A percentile compares a stretch with the other conserved stretches of the same genome.
phyloP scores from a whole-genome alignment of 2,329 filamentous ascomycete species.

The Nannizziopsis arthrosporioides region DNA sequence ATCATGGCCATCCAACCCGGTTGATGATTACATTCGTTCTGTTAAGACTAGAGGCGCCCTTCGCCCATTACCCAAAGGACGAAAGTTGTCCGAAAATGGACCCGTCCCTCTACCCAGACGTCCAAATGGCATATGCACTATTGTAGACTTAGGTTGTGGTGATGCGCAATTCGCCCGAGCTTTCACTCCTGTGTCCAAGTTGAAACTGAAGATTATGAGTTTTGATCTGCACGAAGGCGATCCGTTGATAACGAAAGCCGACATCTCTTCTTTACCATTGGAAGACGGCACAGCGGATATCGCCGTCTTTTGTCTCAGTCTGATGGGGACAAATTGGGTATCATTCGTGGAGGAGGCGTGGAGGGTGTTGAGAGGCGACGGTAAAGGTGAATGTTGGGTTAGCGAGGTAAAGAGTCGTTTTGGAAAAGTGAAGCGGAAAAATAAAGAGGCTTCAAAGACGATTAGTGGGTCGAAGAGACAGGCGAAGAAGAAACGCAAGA shows the following conservation, averaged over 20 bases:
- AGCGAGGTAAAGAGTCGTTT: slow-evolving; percentile 95
- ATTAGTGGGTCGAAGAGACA: slow-evolving; percentile 39
- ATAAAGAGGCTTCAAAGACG: slow-evolving; percentile 36
- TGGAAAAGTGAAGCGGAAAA: slow-evolving; percentile 44
- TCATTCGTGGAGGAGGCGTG: slow-evolving; percentile 94
- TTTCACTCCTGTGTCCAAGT: slow-evolving; percentile 47
- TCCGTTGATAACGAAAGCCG: slow-evolving; percentile 69
- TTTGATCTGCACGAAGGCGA: slow-evolving; percentile 76
- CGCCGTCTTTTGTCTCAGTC: slow-evolving; percentile 84
- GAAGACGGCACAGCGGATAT: slow-evolving; percentile 66
- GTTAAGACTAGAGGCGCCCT: slow-evolving; percentile 57
- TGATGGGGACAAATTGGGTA: slow-evolving; percentile 99
- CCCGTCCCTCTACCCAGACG: slow-evolving; percentile 55
- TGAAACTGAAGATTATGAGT: slow-evolving; percentile 65
- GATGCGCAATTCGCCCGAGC: slow-evolving; percentile 69
- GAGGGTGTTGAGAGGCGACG: slow-evolving; percentile 80
- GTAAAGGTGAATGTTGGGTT: slow-evolving; percentile 75
- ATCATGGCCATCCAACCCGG: slow-evolving; percentile 90
- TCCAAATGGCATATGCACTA: slow-evolving; percentile 54
- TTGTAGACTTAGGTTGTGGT: slow-evolving; percentile 88
- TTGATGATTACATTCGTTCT: slow-evolving; percentile 69
- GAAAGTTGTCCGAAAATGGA: slow-evolving; percentile 21
- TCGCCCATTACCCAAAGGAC: slow-evolving; percentile 27
- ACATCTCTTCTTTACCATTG: slow-evolving; percentile 75
- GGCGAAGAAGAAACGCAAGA: slow-evolving; percentile 30